Evolutionary conservation across 1,284 basidiomycete genomes (phyloP).

Genomic region (Peniophora sp.): DNA sequence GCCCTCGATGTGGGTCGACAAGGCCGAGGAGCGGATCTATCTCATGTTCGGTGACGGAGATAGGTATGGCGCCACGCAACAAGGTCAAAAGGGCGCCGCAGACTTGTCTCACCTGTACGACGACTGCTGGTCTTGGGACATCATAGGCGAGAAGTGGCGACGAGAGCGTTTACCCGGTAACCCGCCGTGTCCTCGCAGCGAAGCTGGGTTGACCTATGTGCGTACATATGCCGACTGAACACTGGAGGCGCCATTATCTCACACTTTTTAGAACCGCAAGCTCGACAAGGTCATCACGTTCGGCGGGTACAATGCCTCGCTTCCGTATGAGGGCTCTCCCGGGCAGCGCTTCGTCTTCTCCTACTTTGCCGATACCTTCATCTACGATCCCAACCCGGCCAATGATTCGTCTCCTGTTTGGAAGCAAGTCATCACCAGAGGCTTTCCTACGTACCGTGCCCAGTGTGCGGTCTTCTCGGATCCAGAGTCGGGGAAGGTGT

Average conservation of each 20-base stretch:
- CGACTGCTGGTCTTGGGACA: constrained; percentile 35
- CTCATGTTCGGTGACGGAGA: constrained; percentile 30
- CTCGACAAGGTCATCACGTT: constrained; percentile 30
- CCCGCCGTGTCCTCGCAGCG: constrained; percentile 27
- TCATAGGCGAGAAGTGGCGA: constrained; percentile 26
- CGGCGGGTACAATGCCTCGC: constrained; percentile 30
- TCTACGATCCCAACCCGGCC: constrained; percentile 17
- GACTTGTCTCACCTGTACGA: constrained; percentile 21
- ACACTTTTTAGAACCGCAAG: constrained; percentile 21
- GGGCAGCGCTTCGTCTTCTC: constrained; percentile 20
- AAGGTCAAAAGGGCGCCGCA: constrained; percentile 18
- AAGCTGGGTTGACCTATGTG: constrained; percentile 29
- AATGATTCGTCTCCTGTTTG: constrained; percentile 10
- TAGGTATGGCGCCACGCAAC: constrained; percentile 17
- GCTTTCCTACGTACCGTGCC: constrained; percentile 27
- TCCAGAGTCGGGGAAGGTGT: constrained; percentile 25
- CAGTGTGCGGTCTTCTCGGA: constrained; percentile 21
- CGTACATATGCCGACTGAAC: constrained; percentile 9
- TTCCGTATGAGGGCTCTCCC: constrained; percentile 18
- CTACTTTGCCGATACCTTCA: constrained; percentile 30
- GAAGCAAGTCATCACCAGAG: constrained; percentile 23
- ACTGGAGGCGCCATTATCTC: background rate
- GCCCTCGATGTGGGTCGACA: constrained; percentile 24
- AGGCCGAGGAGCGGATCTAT: constrained; percentile 20
- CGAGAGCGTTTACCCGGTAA: constrained; percentile 30